These are phyloP conservation scores for Xylaria sp. DNA, from an alignment of 2,329 filamentous ascomycete species.

Conservation along the genomic window DNA sequence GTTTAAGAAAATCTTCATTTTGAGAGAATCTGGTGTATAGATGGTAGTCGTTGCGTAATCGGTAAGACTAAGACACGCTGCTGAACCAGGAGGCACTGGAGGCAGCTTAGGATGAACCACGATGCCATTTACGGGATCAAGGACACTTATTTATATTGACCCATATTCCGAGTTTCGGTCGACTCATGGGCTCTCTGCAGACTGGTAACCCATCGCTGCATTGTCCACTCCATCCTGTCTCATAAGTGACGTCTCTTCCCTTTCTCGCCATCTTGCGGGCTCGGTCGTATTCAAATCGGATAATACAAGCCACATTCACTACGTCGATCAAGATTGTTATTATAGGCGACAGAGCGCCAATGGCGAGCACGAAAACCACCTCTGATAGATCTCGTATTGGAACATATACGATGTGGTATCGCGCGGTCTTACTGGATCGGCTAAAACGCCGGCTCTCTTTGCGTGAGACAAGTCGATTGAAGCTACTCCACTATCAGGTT, in stretches of 20 bases:
- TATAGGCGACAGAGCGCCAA: neutral
- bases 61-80: neutral
- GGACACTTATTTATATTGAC: slow-evolving; percentile 9
- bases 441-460: slow-evolving; percentile 1
- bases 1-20: slow-evolving; percentile 19
- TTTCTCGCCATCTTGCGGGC: too few relatives aligned
- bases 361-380: neutral
- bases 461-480: slow-evolving; percentile 1
- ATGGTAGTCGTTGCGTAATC: neutral
- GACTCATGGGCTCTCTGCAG: too few relatives aligned
- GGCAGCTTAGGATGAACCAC: neutral
- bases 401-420: slow-evolving; percentile 18
- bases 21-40: neutral
- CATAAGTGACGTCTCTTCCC: too few relatives aligned
- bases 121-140: neutral
- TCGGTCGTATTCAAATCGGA: neutral
- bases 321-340: neutral
- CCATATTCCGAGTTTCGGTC: too few relatives aligned
- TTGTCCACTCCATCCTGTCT: too few relatives aligned
- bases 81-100: neutral
- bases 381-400: slow-evolving; percentile 17
- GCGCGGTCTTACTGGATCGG: slow-evolving; percentile 6
- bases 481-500: slow-evolving; percentile 1
- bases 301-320: neutral
- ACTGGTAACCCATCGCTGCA: too few relatives aligned